These are phyloP conservation scores for Trypanosoma rangeli DNA, from an alignment of 208 protist genomes.

Conservation along the genomic window DNA sequence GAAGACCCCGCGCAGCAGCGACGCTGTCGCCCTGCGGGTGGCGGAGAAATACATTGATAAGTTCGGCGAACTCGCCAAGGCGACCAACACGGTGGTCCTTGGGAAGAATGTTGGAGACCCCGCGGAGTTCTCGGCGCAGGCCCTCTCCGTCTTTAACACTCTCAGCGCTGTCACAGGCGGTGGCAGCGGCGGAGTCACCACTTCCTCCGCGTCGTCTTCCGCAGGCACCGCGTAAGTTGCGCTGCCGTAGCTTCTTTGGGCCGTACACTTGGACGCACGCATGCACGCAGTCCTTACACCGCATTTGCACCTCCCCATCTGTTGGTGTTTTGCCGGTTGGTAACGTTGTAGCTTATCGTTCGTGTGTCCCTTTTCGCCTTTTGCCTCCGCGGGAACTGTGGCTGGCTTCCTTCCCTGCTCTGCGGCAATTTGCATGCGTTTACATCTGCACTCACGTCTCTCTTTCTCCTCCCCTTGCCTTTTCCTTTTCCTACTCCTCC, in stretches of 20 bases:
- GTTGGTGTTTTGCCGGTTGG: background rate
- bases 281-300: too few species aligned
- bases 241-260: too few species aligned
- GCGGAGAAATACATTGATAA: slow-evolving; percentile 92
- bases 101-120: slow-evolving; percentile 88
- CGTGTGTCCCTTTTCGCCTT: background rate
- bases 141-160: slow-evolving; percentile 81
- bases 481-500: too few species aligned
- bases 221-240: too few species aligned
- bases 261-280: too few species aligned
- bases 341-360: background rate
- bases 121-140: slow-evolving; percentile 90
- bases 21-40: slow-evolving; percentile 86
- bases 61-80: slow-evolving; percentile 91
- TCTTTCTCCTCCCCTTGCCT: background rate
- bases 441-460: background rate
- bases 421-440: background rate
- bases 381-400: too few species aligned
- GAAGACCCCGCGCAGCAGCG: slow-evolving; percentile 35
- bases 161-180: slow-evolving; percentile 30
- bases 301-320: background rate
- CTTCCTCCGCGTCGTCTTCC: background rate
- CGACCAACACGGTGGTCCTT: slow-evolving; percentile 94
- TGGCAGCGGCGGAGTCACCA: background rate
- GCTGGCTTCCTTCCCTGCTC: too few species aligned